Percentiles rank a stretch among this genome's conserved stretches.
These are phyloP conservation scores for Carex littledalei DNA, from an alignment of 176 grass and related monocot genomes.

Conservation along the genomic window DNA sequence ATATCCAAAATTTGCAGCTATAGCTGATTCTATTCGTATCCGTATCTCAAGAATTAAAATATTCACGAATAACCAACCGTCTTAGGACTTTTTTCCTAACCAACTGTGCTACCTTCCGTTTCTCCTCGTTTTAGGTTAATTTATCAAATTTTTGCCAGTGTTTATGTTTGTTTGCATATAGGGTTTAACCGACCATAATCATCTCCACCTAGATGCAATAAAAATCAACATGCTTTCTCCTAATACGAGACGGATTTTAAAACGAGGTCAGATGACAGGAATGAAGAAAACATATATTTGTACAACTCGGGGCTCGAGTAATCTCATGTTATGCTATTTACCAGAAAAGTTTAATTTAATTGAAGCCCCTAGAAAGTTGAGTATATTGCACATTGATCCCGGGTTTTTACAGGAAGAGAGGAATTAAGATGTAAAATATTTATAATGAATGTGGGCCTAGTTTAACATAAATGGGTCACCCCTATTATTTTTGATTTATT, in stretches of 20 bases:
- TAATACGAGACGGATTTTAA: neutral
- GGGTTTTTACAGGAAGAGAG: neutral
- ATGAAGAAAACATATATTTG: neutral
- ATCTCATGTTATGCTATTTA: neutral
- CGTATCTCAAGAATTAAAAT: no score
- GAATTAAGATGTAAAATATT: no score
- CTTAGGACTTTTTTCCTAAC: no score
- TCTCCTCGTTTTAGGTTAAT: neutral
- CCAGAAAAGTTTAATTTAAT: neutral
- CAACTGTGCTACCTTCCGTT: no score
- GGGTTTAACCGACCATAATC: neutral
- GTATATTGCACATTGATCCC: neutral
- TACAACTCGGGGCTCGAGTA: constrained; percentile 9
- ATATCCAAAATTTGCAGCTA: no score
- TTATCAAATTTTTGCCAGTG: neutral
- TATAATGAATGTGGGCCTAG: constrained; percentile 8
- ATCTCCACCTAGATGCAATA: neutral
- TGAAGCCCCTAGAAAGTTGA: neutral
- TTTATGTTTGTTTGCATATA: neutral
- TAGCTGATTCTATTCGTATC: no score
- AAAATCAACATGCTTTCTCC: neutral
- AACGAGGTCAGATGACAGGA: neutral
- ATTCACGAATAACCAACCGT: no score
- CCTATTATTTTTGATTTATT: neutral
- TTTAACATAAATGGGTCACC: neutral